phyloP scores from a whole-genome alignment of 2,329 filamentous ascomycete species.

The Nannizziopsis arthrosporioides region DNA sequence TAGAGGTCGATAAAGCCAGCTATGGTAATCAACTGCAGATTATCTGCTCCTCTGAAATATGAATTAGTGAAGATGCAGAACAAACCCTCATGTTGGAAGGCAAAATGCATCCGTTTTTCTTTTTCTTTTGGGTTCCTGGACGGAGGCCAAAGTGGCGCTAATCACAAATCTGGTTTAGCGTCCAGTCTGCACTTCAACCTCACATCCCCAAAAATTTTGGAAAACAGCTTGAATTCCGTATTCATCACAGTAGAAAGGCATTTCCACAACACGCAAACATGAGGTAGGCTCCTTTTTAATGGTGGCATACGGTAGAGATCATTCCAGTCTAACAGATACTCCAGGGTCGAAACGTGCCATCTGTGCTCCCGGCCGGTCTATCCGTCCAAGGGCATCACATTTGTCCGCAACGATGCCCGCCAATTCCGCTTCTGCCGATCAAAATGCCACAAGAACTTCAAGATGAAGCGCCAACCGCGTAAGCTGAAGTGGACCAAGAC shows the following conservation, averaged over 20 bases:
- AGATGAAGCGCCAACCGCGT: constrained; percentile 96
- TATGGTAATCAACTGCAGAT: not conserved
- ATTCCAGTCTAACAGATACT: not conserved
- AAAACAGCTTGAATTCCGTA: not conserved
- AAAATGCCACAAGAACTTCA: constrained; percentile 69
- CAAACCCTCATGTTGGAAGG: not conserved
- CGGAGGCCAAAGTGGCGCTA: not conserved
- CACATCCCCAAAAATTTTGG: not conserved
- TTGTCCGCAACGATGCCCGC: constrained; percentile 55
- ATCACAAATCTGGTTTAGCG: constrained; percentile 1
- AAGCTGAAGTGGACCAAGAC: constrained; percentile 97
- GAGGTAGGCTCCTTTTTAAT: constrained; percentile 1
- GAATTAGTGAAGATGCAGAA: no score
- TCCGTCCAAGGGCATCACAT: constrained; percentile 55
- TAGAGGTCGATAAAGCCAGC: not conserved
- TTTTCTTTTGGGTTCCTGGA: not conserved
- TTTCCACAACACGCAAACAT: constrained; percentile 5
- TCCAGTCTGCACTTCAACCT: not conserved
- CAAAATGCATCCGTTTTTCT: not conserved
- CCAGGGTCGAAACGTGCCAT: constrained; percentile 52
- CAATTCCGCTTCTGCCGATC: constrained; percentile 56
- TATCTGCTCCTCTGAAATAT: no score
- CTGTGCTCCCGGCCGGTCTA: constrained; percentile 60
- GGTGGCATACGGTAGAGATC: not conserved
- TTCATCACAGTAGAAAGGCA: not conserved